These are phyloP conservation scores for Sclerotinia glacialis DNA, from an alignment of 2,329 filamentous ascomycete species.

Conservation along the genomic window DNA sequence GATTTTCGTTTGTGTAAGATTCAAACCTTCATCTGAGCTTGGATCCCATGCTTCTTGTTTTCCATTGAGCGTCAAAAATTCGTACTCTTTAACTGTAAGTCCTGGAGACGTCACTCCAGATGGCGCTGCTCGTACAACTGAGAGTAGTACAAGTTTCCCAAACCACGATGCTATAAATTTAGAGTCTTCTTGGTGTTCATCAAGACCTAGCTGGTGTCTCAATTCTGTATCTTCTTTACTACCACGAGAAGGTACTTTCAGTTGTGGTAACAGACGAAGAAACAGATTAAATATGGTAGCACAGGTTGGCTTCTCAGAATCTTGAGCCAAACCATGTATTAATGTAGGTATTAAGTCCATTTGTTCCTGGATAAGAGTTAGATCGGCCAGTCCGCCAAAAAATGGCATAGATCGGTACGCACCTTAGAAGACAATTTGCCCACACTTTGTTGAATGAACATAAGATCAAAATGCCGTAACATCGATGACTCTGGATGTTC, in stretches of 20 bases:
- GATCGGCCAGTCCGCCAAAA: not conserved
- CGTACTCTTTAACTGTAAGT: conserved; percentile 62
- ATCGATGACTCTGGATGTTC: conserved; percentile 64
- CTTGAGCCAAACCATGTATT: conserved; percentile 62
- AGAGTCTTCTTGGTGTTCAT: conserved; percentile 62
- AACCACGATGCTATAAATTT: conserved; percentile 72
- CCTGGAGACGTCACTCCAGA: conserved; percentile 48
- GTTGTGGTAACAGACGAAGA: conserved; percentile 69
- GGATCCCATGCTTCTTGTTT: conserved; percentile 70
- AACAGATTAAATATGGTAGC: conserved; percentile 79
- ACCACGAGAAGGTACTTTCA: conserved; percentile 71
- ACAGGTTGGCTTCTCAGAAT: conserved; percentile 52
- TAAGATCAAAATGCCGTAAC: conserved; percentile 82
- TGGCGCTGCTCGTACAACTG: conserved; percentile 44
- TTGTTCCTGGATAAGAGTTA: conserved; percentile 50
- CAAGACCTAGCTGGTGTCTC: conserved; percentile 63
- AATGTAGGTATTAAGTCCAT: conserved; percentile 70
- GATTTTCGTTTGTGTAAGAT: conserved; percentile 67
- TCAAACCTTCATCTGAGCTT: conserved; percentile 57
- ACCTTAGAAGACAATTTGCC: conserved; percentile 53
- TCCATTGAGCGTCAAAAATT: conserved; percentile 63
- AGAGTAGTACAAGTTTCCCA: conserved; percentile 71
- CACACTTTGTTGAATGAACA: conserved; percentile 84
- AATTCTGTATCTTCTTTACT: conserved; percentile 74
- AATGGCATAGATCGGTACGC: conserved; percentile 36